A percentile compares a stretch with the other conserved stretches of the same genome.
Conservation (phyloP, 805 yeast species). For the Debaryomyces hansenii region DNA sequence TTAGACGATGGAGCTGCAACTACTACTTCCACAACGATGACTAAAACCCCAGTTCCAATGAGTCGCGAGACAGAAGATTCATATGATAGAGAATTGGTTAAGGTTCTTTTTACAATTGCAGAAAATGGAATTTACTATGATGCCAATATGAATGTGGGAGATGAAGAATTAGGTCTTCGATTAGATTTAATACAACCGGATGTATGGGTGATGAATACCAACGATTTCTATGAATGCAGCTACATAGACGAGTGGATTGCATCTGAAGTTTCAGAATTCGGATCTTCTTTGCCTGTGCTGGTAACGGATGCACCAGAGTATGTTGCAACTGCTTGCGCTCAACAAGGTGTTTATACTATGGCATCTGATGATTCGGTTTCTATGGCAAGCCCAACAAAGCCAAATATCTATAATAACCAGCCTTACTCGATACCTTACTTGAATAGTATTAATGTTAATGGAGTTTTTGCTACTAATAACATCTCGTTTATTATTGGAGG, state of each 20-base stretch:
- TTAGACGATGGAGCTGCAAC: background rate
- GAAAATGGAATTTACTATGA: constrained; percentile 16
- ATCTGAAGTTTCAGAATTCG: constrained; percentile 9
- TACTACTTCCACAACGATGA: background rate
- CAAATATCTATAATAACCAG: constrained; percentile 14
- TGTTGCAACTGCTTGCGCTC: constrained; percentile 25
- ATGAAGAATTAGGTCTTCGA: constrained; percentile 18
- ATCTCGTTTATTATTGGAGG: constrained; percentile 16
- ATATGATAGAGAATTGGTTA: background rate
- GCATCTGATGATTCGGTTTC: constrained; percentile 4
- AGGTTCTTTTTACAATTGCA: constrained; percentile 13
- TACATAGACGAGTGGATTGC: constrained; percentile 18
- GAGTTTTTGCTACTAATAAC: constrained; percentile 24
- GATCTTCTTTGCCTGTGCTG: constrained; percentile 10
- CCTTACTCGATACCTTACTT: constrained; percentile 27
- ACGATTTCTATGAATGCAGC: constrained; percentile 23
- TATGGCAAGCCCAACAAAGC: constrained; percentile 9
- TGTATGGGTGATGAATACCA: constrained; percentile 35
- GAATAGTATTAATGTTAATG: constrained; percentile 24
- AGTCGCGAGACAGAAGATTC: background rate
- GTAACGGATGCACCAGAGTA: constrained; percentile 22
- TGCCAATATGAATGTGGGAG: constrained; percentile 12
- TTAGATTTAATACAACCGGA: constrained; percentile 39
- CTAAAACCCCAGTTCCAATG: background rate
- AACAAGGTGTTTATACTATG: constrained; percentile 23